Conservation (phyloP, 2,329 filamentous ascomycete genomes). For the Colletotrichum limetticola region DNA sequence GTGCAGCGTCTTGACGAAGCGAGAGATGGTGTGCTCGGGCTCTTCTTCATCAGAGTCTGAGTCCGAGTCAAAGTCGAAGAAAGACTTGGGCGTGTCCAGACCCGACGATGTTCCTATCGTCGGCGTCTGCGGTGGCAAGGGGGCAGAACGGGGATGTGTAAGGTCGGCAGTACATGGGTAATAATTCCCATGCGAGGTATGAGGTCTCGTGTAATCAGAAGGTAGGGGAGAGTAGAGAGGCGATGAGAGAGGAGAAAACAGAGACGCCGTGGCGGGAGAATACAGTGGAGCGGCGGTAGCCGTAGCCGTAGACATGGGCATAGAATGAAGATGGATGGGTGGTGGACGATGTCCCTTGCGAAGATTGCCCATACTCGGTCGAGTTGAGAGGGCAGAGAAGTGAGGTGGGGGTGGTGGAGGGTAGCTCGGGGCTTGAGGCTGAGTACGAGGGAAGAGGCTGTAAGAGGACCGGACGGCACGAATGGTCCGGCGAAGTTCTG, state of each 20-base stretch:
- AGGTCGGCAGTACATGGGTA: slow-evolving; percentile 27
- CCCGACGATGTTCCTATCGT: not conserved
- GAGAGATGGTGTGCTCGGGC: slow-evolving; percentile 29
- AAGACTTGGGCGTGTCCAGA: slow-evolving; percentile 23
- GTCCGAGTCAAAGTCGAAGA: slow-evolving; percentile 37
- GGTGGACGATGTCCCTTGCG: slow-evolving; percentile 32
- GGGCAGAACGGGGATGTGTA: slow-evolving; percentile 33
- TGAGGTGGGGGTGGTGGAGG: slow-evolving; percentile 18
- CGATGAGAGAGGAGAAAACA: slow-evolving; percentile 28
- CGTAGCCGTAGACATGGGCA: slow-evolving; percentile 8
- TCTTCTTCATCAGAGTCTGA: slow-evolving; percentile 32
- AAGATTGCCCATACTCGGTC: slow-evolving; percentile 12
- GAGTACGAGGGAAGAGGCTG: slow-evolving; percentile 34
- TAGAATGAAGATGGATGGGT: slow-evolving; percentile 34
- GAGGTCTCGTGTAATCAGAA: slow-evolving; percentile 20
- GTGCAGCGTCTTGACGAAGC: slow-evolving; percentile 34
- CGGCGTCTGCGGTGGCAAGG: slow-evolving; percentile 19
- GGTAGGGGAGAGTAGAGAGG: slow-evolving; percentile 24
- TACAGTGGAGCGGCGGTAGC: slow-evolving; percentile 2
- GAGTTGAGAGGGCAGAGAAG: slow-evolving; percentile 4
- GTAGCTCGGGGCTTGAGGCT: slow-evolving; percentile 8
- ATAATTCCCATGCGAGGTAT: slow-evolving; percentile 24
- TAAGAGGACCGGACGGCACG: slow-evolving; percentile 35
- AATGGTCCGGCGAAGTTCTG: slow-evolving; percentile 36
- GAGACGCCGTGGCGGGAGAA: slow-evolving; percentile 30